These are phyloP conservation scores for Coemansia sp. DNA, from an alignment of 192 early-diverging fungal species.

Conservation along the genomic window DNA sequence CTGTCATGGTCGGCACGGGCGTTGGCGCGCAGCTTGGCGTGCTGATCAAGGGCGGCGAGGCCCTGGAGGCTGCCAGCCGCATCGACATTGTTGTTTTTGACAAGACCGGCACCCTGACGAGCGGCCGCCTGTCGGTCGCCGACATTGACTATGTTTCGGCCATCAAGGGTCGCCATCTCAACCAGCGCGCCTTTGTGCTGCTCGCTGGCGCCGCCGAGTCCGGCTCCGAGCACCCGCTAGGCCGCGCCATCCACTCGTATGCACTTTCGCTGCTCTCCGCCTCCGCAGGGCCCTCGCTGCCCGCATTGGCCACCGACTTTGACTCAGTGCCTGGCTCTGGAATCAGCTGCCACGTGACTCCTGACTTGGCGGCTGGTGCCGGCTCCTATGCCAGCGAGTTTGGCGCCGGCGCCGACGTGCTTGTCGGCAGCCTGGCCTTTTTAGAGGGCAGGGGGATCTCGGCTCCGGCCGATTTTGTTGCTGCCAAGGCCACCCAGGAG, in stretches of 20 bases:
- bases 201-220: conserved; percentile 78
- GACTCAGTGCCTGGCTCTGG: conserved; percentile 69
- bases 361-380: conserved; percentile 13
- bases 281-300: conserved; percentile 25
- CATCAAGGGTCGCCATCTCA: conserved; percentile 21
- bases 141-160: conserved; percentile 34
- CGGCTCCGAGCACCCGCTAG: conserved; percentile 87
- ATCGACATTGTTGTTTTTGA: conserved; percentile 92
- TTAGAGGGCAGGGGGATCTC: conserved; percentile 49
- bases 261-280: conserved; percentile 48
- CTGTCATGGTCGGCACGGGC: conserved; percentile 98
- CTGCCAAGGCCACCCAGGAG: conserved; percentile 57
- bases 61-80: conserved; percentile 75
- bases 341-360: conserved; percentile 58
- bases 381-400: conserved; percentile 12
- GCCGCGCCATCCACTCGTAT: conserved; percentile 66
- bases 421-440: conserved; percentile 75
- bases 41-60: conserved; percentile 91
- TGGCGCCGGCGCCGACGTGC: conserved; percentile 38
- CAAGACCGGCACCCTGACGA: conserved; percentile 95
- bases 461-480: conserved; percentile 12
- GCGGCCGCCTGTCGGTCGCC: conserved; percentile 66
- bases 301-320: conserved; percentile 58
- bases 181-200: conserved; percentile 55
- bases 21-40: conserved; percentile 93